Base-by-base conservation (phyloP, 73 alveolate genomes). In the Paramecium pentaurelia region DNA sequence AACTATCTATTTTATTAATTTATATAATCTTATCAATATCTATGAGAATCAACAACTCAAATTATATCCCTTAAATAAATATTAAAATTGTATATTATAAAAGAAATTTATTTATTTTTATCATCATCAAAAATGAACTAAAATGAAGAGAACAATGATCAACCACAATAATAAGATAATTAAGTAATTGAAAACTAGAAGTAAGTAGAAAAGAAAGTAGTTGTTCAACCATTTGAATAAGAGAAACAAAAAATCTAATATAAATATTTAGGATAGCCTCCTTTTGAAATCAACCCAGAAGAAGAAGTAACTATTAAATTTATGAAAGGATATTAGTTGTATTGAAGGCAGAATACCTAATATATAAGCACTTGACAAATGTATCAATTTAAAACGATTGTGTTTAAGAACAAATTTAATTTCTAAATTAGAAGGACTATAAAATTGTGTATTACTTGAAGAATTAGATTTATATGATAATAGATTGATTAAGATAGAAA, bases 381-480 rank as follows among this genome's bases (percentile, higher is more conserved):
- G 93, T 77, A n/a, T 71, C 0, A 95, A 96, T 86, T 92, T 95
- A 70, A 70, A 94, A 93, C 92, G 92, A 71, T 95, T 98, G 68
- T 96, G 98, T 47, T 88, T 98, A 47, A 96, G 99, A 71, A 96
- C 97, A 93, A 98, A 98, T 86, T 93, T 98, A n/a, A 98, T 98
- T 45, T 90, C 93, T 70, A 95, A 96, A 93, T 95, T 97, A 11
- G 99, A 97, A 92, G 99, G 99, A 45, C 93, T 98, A 8, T 96
- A 95, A 14, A 95, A 95, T 70, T 93, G 95, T 86, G 90, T 96
- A 27, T 87, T 86, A 70, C 96, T 98, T 75, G 88, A 58, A 44
- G 99, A 98, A 86, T 95, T 98, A 40, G 99, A 98, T 77, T 93
- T 98, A 28, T 98, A 98, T 93, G 99, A 98, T 92, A 98, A 97